These are phyloP conservation scores for Penicillium sp. DNA, from an alignment of 2,329 filamentous ascomycete species.

Conservation along the genomic window DNA sequence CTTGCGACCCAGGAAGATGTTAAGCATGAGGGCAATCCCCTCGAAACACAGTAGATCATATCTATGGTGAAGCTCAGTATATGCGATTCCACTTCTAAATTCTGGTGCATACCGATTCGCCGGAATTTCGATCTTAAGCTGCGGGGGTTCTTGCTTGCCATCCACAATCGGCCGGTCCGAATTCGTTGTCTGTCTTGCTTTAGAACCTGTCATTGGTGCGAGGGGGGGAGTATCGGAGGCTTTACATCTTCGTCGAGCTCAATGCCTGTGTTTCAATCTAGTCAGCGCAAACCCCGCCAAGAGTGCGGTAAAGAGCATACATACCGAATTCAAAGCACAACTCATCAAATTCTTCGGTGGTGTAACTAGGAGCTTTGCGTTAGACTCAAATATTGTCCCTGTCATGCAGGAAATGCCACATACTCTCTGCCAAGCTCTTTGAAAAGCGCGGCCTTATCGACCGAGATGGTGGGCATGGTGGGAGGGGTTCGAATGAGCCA, in stretches of 20 bases:
- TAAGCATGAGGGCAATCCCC: constrained; percentile 92
- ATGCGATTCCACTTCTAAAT: constrained; percentile 5
- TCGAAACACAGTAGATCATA: constrained; percentile 97
- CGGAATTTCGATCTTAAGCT: constrained; percentile 97
- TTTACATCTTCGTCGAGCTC: constrained; percentile 89
- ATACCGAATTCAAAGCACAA: constrained; percentile 95
- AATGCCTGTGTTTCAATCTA: constrained; percentile 60
- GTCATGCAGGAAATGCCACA: constrained; percentile 32
- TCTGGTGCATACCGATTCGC: constrained; percentile 77
- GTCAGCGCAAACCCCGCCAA: constrained; percentile 39
- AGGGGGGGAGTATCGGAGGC: constrained; percentile 4
- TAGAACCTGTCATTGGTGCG: constrained; percentile 31
- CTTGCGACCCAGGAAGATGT: constrained; percentile 84
- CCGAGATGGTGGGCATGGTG: constrained; percentile 92
- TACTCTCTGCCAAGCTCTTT: constrained; percentile 89
- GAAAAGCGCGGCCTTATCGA: constrained; percentile 96
- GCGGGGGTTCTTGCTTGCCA: constrained; percentile 82
- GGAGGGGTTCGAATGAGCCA: constrained; percentile 33
- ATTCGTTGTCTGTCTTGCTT: constrained; percentile 65
- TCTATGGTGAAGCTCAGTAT: constrained; percentile 42
- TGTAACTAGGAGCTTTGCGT: constrained; percentile 63
- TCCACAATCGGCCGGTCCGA: constrained; percentile 74
- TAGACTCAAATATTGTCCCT: neutral
- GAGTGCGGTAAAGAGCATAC: constrained; percentile 27
- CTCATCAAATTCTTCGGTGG: constrained; percentile 93